These are phyloP conservation scores for Malus fusca DNA, from an alignment of 306 rosid genomes.

Conservation along the genomic window DNA sequence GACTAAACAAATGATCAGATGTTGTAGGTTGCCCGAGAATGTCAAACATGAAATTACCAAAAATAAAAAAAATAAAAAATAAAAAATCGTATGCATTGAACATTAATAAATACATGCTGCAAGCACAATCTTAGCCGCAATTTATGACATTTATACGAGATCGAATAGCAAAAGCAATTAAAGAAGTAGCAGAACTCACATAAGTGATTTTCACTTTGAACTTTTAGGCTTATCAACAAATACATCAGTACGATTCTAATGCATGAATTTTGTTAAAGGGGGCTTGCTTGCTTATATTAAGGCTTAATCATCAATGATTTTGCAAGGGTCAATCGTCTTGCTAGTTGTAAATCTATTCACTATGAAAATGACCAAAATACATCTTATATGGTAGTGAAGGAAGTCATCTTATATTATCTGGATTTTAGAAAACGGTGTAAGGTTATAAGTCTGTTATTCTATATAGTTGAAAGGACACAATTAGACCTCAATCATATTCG, in stretches of 20 bases:
- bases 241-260: background rate
- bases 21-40: background rate
- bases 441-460: constrained; percentile 21
- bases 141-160: background rate
- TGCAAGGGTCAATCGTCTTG: background rate
- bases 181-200: background rate
- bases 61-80: background rate
- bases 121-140: background rate
- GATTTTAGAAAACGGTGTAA: constrained; percentile 12
- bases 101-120: background rate
- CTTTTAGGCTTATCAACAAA: background rate
- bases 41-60: background rate
- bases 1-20: background rate
- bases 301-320: background rate
- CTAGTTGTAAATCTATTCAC: background rate
- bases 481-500: no score
- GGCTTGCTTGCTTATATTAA: background rate
- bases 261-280: background rate
- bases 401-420: constrained; percentile 13
- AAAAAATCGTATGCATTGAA: background rate
- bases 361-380: background rate
- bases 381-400: background rate
- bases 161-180: background rate
- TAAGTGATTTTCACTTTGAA: background rate
- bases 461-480: constrained; percentile 30